These are phyloP conservation scores for Coemansia erecta DNA, from an alignment of 192 early-diverging fungal species.

Conservation along the genomic window DNA sequence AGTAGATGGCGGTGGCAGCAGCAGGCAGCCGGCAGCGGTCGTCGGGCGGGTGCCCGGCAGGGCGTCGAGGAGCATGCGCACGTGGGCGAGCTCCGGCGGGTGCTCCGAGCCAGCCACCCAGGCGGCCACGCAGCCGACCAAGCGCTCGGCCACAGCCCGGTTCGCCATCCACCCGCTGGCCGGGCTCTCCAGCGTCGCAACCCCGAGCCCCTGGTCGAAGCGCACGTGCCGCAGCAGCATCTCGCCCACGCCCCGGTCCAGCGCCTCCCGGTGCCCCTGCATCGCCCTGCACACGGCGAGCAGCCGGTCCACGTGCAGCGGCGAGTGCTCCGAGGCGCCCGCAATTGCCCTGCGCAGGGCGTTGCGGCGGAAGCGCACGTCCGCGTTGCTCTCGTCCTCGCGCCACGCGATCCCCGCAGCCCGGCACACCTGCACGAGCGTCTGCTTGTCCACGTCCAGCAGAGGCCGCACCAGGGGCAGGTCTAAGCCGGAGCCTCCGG, in stretches of 20 bases:
- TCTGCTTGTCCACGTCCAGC: slow-evolving; percentile 26
- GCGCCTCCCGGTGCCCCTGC: slow-evolving; percentile 37
- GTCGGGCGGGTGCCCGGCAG: neutral
- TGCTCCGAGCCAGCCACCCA: slow-evolving; percentile 35
- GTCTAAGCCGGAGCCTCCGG: neutral
- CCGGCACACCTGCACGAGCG: slow-evolving; percentile 24
- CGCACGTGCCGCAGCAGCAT: slow-evolving; percentile 9
- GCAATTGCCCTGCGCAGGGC: slow-evolving; percentile 29
- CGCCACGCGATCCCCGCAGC: slow-evolving; percentile 27
- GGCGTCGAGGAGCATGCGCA: slow-evolving; percentile 18
- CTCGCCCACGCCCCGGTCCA: slow-evolving; percentile 10
- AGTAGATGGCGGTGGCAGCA: slow-evolving; percentile 33
- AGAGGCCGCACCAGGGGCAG: slow-evolving; percentile 38
- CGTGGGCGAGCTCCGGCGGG: slow-evolving; percentile 39
- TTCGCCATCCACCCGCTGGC: slow-evolving; percentile 14
- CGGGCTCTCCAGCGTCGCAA: slow-evolving; percentile 11
- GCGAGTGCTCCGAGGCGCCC: slow-evolving; percentile 8
- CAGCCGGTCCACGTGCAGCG: slow-evolving; percentile 17
- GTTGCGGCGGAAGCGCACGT: slow-evolving; percentile 36
- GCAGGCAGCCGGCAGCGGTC: slow-evolving; percentile 24
- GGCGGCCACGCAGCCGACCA: slow-evolving; percentile 20
- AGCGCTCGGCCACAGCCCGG: slow-evolving; percentile 37
- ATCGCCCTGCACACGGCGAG: slow-evolving; percentile 26
- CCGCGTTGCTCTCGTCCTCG: slow-evolving; percentile 46
- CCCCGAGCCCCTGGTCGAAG: slow-evolving; percentile 5